Base-by-base conservation (phyloP, 2,329 filamentous ascomycete species). In the Cladobotryum mycophilum region DNA sequence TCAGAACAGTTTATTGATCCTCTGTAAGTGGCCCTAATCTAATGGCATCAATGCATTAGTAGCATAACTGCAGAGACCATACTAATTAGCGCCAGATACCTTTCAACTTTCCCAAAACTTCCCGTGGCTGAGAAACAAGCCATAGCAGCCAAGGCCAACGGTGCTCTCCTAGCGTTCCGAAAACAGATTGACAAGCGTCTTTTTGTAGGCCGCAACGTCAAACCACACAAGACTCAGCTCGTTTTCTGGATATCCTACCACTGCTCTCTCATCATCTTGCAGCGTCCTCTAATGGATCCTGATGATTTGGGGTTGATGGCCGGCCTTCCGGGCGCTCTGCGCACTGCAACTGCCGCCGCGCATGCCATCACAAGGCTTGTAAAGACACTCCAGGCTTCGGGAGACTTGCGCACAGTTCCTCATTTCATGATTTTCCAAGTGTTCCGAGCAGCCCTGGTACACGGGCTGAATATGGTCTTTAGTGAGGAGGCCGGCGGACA, bases 191-290 rank as follows among this genome's bases (percentile, higher is more conserved):
- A 51, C 33, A 47, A 41, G 7, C 49, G 49, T 22, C 49, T 51
- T 36, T 51, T 47, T 33, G 45, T 51, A 14, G 43, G 44, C 18
- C 49, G 49, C 4, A 51, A 37, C 22, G 15, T 18, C 3, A 47
- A 47, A 17, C 44, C 49, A 6, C 18, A 47, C 12, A 47, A 37
- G n/a, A 35, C 41, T 33, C 49, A 51, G 9, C 22, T 51, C 2
- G 49, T 47, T 33, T 51, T 51, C 20, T 51, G 49, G 49, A 51
- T 51, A 17, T 47, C 49, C 20, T 51, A 51, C 14, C 49, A 51
- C 44, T 41, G 43, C 30, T 33, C 36, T 15, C 20, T 47, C 6
- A 51, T 47, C 44, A 51, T 42, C 20, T 44, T 51, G 11, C 40
- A 51, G 15, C 49, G 49, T 0, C 49, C 49, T 3, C 14, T 42